Evolutionary conservation across 2,329 filamentous ascomycete genomes (phyloP).

Genomic region (Zymoseptoria passerinii): DNA sequence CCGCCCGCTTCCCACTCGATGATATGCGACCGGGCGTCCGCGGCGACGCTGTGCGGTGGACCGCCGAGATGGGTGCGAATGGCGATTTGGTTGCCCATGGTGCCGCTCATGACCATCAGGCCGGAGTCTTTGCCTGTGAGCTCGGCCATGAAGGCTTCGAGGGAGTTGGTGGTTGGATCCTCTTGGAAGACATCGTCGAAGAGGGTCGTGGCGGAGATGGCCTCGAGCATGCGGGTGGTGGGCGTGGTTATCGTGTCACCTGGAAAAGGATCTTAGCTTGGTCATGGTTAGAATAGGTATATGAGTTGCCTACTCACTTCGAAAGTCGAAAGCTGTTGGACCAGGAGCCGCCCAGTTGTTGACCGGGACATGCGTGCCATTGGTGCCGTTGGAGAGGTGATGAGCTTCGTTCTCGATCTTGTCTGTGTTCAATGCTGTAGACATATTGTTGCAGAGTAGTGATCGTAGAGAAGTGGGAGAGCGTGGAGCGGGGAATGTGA

Average conservation of each 20-base stretch:
- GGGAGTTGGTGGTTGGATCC: slow-evolving; percentile 65
- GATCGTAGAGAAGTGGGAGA: background rate
- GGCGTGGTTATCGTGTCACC: slow-evolving; percentile 65
- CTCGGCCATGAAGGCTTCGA: slow-evolving; percentile 66
- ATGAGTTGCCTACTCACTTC: slow-evolving; percentile 31
- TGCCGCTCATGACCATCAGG: slow-evolving; percentile 78
- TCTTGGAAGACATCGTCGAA: slow-evolving; percentile 78
- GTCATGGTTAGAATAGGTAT: too few relatives aligned
- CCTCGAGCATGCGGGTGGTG: slow-evolving; percentile 70
- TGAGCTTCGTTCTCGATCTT: slow-evolving; percentile 10
- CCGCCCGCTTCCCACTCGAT: slow-evolving; percentile 61
- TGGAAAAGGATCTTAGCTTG: slow-evolving; percentile 4
- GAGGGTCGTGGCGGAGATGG: slow-evolving; percentile 65
- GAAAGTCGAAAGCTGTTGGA: slow-evolving; percentile 49
- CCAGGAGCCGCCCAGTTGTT: slow-evolving; percentile 38
- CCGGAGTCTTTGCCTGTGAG: slow-evolving; percentile 68
- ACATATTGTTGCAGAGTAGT: slow-evolving; percentile 4
- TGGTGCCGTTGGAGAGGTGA: slow-evolving; percentile 8
- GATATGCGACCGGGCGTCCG: slow-evolving; percentile 72
- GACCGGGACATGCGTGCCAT: slow-evolving; percentile 11
- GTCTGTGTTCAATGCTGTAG: slow-evolving; percentile 8
- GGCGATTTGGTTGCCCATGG: slow-evolving; percentile 84
- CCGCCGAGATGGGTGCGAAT: slow-evolving; percentile 68
- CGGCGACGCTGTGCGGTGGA: slow-evolving; percentile 72
- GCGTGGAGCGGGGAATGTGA: background rate